Percentiles rank a stretch among this genome's conserved stretches.
phyloP scores from a whole-genome alignment of 768 basidiomycete species.

The Tubosaeta sp. region DNA sequence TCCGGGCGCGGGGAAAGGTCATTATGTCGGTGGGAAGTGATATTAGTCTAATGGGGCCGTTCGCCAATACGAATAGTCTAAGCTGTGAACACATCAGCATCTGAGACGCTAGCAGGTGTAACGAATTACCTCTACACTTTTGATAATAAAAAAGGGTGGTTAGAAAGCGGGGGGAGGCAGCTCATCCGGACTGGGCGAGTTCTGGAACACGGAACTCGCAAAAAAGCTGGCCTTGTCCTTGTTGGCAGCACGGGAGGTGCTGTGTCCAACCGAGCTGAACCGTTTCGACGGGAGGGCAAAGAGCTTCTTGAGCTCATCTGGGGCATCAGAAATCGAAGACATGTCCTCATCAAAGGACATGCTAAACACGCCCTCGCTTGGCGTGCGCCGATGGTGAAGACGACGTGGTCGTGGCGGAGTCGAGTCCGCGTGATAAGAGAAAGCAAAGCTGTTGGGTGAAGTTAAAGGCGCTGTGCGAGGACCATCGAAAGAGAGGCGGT shows the following conservation, averaged over 20 bases:
- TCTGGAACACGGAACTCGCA: constrained; percentile 81
- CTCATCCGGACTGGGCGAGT: constrained; percentile 81
- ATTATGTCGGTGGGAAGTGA: constrained; percentile 30
- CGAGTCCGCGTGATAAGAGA: constrained; percentile 28
- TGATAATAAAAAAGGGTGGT: constrained; percentile 31
- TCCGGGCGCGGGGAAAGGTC: constrained; percentile 23
- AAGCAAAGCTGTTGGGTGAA: constrained; percentile 37
- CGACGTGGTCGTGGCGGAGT: constrained; percentile 37
- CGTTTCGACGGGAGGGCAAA: constrained; percentile 30
- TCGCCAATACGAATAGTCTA: constrained; percentile 37
- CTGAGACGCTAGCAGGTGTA: neutral
- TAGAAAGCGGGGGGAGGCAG: constrained; percentile 63
- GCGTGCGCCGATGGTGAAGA: constrained; percentile 49
- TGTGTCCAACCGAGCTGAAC: constrained; percentile 28
- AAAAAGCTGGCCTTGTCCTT: constrained; percentile 51
- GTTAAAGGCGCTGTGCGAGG: constrained; percentile 52
- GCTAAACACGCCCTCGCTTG: constrained; percentile 71
- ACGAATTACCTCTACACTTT: constrained; percentile 39
- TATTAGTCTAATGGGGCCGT: constrained; percentile 36
- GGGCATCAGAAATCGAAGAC: constrained; percentile 37
- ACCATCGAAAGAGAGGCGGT: constrained; percentile 35
- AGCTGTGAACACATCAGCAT: constrained; percentile 16
- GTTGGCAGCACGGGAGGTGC: constrained; percentile 21
- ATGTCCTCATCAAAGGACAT: constrained; percentile 71
- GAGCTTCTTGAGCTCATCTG: constrained; percentile 36